Evolutionary conservation across 2,329 filamentous ascomycete genomes (phyloP).

Genomic region (Alternaria viburni): DNA sequence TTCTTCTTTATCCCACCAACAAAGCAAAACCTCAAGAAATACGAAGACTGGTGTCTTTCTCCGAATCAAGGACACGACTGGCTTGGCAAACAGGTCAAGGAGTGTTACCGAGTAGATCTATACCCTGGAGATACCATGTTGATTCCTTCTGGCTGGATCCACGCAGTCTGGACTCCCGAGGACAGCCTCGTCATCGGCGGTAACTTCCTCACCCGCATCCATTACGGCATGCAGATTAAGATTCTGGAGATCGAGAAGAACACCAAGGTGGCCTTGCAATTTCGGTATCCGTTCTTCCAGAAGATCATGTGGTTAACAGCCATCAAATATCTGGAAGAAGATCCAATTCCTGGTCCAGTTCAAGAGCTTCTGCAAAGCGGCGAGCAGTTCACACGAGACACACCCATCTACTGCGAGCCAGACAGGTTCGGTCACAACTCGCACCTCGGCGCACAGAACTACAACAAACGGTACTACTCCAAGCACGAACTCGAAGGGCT

Average conservation of each 20-base stretch:
- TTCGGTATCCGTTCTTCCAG: conserved; percentile 72
- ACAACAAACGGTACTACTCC: conserved; percentile 67
- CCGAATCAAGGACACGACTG: conserved; percentile 71
- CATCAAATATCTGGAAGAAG: conserved; percentile 68
- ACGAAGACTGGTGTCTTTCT: conserved; percentile 74
- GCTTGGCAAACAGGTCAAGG: conserved; percentile 67
- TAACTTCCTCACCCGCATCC: conserved; percentile 70
- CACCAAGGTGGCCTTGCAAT: conserved; percentile 69
- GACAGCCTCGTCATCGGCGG: conserved; percentile 75
- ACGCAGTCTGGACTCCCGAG: conserved; percentile 73
- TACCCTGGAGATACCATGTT: conserved; percentile 72
- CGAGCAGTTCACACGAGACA: conserved; percentile 61
- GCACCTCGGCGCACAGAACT: conserved; percentile 59
- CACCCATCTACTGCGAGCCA: conserved; percentile 65
- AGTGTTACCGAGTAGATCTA: conserved; percentile 71
- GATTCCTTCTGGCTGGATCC: conserved; percentile 75
- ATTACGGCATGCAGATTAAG: conserved; percentile 71
- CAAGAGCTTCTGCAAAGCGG: conserved; percentile 62
- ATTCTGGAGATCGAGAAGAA: conserved; percentile 71
- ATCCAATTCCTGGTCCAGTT: conserved; percentile 66
- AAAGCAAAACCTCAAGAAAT: conserved; percentile 71
- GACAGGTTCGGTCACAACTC: conserved; percentile 61
- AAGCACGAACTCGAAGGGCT: conserved; percentile 67
- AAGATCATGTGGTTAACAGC: conserved; percentile 72
- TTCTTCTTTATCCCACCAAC: conserved; percentile 76